Conservation (phyloP, 2,329 filamentous ascomycete genomes). For the Emergomyces pasteurianus region DNA sequence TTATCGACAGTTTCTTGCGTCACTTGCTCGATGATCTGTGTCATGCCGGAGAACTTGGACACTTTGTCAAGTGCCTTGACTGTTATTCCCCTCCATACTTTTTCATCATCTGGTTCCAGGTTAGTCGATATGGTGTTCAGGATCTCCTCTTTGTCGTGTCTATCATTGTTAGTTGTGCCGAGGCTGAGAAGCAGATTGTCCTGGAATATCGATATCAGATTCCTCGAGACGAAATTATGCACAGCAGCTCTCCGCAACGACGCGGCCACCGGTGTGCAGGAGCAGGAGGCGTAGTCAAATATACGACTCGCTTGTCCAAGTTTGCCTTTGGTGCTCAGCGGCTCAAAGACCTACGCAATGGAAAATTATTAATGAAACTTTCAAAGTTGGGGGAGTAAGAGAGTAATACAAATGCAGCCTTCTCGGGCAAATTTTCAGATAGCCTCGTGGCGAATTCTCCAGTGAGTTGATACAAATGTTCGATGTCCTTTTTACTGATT, state of each 20-base stretch:
- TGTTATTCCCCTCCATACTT: constrained; percentile 5
- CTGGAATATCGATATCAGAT: background rate
- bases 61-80: background rate
- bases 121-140: background rate
- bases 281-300: constrained; percentile 2
- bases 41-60: background rate
- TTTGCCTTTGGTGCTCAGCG: background rate
- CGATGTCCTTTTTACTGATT: background rate
- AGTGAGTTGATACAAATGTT: background rate
- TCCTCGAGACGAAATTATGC: background rate
- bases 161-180: background rate
- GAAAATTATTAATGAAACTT: background rate
- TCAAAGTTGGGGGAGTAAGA: too few relatives aligned
- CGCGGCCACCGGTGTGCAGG: background rate
- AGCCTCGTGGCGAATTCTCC: background rate
- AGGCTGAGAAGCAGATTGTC: background rate
- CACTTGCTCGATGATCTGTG: background rate
- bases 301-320: constrained; percentile 3
- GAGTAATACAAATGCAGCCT: background rate
- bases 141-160: background rate
- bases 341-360: background rate
- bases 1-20: background rate
- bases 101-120: background rate
- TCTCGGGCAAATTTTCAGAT: background rate
- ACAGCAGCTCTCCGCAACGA: constrained; percentile 2